A percentile compares a stretch with the other conserved stretches of the same genome.
Conservation (phyloP, 371 early-diverging fungal genomes). For the Smittium mucronatum region DNA sequence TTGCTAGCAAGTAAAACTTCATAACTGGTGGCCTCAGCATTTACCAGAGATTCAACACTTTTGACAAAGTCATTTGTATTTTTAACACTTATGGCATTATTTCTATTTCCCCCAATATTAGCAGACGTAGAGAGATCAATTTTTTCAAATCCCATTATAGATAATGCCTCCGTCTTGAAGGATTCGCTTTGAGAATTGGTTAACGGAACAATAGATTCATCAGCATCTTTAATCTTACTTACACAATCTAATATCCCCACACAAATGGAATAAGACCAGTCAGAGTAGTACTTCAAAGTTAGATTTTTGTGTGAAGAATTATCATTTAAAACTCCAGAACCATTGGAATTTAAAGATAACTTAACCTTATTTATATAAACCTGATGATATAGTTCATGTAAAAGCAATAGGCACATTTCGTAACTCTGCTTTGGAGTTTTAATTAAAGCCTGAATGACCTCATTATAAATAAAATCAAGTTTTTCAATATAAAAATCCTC, state of each 20-base stretch:
- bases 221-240: neutral
- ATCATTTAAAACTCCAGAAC: too few species aligned
- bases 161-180: neutral
- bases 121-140: neutral
- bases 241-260: neutral
- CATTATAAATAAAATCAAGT: neutral
- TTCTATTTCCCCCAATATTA: neutral
- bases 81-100: neutral
- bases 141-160: neutral
- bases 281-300: neutral
- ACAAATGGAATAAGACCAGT: neutral
- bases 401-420: conserved; percentile 1
- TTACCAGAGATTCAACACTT: neutral
- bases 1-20: neutral
- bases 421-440: conserved; percentile 7
- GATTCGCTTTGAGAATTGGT: neutral
- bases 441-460: neutral
- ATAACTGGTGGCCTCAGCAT: neutral
- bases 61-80: neutral
- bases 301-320: neutral
- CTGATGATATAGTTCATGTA: neutral
- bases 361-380: neutral
- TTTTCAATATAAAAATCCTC: neutral
- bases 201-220: neutral
- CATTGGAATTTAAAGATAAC: too few species aligned